Evolutionary conservation across 139 green algal species (phyloP), one percentile per base, ranked within the genome.

Genomic region (Marvania coccoides): DNA sequence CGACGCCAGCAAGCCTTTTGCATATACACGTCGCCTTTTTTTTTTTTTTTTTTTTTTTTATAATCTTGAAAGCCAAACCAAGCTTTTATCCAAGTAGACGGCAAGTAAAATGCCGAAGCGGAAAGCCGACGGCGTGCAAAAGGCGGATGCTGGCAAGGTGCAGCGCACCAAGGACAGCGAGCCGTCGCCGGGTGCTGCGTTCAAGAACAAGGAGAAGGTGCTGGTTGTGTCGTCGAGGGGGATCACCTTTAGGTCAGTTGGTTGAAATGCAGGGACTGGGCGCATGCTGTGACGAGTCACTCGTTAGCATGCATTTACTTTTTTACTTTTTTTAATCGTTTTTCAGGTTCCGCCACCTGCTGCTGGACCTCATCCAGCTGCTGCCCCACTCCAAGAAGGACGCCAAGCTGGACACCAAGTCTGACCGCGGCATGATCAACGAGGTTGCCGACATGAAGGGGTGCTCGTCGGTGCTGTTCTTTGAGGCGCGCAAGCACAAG

Each of bases 321-420:
- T 47, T 15, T 15, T 29, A 10, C 19, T 28, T 51, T 28, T 6
- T 62, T n/a, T 10, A 59, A 56, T 46, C 48, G 2, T 8, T 64
- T 23, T 37, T 31, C 76, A 95, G 92, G 65, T 94, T 85, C 48
- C 79, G 95, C 0, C 95, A 99, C 76, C 69, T 99, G 10, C 91
- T 98, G 87, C 68, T 83, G 46, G 95, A 99, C 83, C 45, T 98
- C 8, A 54, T 86, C 5, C 59, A 84, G 54, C 70, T 99, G 61
- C 71, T 99, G 29, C 94, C 95, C 1, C 90, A 98, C 77, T 70
- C 66, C 77, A 99, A 99, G 70, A 91, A 90, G 36, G 95, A 99
- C 65, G 62, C 78, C 26, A 99, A 99, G 76, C 77, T 99, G 24
- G 95, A 99, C 73, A 95, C 85, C 38, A 99, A 99, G 74, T 84